Evolutionary conservation across 257 asterid species (phyloP).

Genomic region (Gentiana macrophylla): DNA sequence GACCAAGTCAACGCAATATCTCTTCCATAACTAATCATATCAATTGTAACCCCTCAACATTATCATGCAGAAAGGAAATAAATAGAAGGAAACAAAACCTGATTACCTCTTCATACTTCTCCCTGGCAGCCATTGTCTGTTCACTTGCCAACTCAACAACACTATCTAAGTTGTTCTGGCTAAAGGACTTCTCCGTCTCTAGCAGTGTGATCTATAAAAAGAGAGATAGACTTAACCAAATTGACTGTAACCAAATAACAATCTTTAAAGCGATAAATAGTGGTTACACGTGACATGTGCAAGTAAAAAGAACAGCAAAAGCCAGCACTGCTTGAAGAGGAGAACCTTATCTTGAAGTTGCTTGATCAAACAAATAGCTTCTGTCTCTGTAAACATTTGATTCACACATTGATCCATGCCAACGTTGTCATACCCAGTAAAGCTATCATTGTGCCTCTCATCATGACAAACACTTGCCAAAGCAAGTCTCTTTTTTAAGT

Average conservation of each 20-base stretch:
- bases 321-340: not conserved
- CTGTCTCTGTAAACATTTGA: slow-evolving; percentile 35
- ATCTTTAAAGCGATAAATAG: slow-evolving; percentile 3
- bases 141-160: slow-evolving; percentile 52
- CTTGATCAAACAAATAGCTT: slow-evolving; percentile 64
- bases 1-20: not conserved
- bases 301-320: not conserved
- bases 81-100: slow-evolving; percentile 11
- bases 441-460: slow-evolving; percentile 29
- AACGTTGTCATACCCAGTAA: slow-evolving; percentile 14
- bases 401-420: slow-evolving; percentile 24
- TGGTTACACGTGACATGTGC: not conserved
- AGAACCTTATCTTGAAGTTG: slow-evolving; percentile 86
- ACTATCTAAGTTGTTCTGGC: slow-evolving; percentile 58
- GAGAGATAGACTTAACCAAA: not conserved
- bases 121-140: slow-evolving; percentile 48
- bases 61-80: slow-evolving; percentile 5
- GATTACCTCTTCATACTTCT: slow-evolving; percentile 64
- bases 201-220: slow-evolving; percentile 45
- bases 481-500: slow-evolving; percentile 52
- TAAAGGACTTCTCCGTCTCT: slow-evolving; percentile 82
- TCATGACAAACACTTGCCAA: slow-evolving; percentile 31
- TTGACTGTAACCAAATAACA: not conserved
- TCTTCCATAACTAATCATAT: not conserved
- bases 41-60: not conserved